Percentiles rank a stretch among this genome's conserved stretches.
These are phyloP conservation scores for Boletus speciosus DNA, from an alignment of 768 basidiomycete species.

Conservation along the genomic window DNA sequence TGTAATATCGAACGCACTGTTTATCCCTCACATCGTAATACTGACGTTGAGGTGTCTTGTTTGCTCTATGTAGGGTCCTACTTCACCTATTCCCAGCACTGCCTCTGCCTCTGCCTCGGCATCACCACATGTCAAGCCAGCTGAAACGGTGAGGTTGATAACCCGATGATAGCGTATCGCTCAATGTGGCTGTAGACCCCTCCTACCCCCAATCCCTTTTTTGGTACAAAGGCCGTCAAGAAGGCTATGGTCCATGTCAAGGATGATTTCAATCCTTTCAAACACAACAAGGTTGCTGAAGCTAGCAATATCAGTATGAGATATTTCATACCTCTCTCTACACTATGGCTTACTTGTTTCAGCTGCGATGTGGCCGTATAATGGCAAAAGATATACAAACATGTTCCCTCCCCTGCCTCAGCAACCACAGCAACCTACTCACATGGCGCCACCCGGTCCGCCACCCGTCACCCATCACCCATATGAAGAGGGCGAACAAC, in stretches of 20 bases:
- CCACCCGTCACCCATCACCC: constrained; percentile 70
- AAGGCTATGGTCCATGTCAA: constrained; percentile 81
- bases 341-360: constrained; percentile 5
- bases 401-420: constrained; percentile 68
- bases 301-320: constrained; percentile 70
- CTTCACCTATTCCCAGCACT: constrained; percentile 44
- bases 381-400: constrained; percentile 77
- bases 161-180: background rate
- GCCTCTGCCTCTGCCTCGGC: constrained; percentile 45
- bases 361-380: constrained; percentile 86
- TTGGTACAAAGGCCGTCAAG: constrained; percentile 75
- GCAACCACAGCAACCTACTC: constrained; percentile 59
- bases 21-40: constrained; percentile 3
- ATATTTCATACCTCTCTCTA: background rate
- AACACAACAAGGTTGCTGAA: constrained; percentile 76
- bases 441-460: constrained; percentile 63
- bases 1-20: constrained; percentile 35
- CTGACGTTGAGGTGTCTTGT: constrained; percentile 17
- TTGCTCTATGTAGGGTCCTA: constrained; percentile 38
- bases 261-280: constrained; percentile 98
- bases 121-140: constrained; percentile 60
- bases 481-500: constrained; percentile 75
- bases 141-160: constrained; percentile 44
- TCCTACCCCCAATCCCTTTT: constrained; percentile 80
- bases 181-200: constrained; percentile 33